Base-by-base conservation (phyloP, 202 grass and related monocot genomes). In the Carex sylvatica region DNA sequence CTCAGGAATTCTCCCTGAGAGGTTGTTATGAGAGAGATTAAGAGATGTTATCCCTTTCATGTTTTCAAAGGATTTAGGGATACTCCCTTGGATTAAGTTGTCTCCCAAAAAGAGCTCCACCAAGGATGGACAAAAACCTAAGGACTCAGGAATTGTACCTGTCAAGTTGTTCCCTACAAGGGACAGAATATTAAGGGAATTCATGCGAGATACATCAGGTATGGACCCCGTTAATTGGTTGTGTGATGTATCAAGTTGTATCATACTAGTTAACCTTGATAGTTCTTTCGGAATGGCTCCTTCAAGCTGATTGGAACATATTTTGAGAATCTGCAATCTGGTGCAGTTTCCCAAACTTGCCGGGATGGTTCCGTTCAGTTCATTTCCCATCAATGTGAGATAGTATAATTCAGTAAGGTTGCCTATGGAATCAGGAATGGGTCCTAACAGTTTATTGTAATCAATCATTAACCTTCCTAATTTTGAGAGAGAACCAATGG, bases 1-100 rank as follows among this genome's bases (percentile, higher is more conserved):
- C 3, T 28, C 30, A 4, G 88, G 88, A 61, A 93, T 88, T 8
- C 11, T 31, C 9, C 88, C 84, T 0, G 86, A 88, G 3, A 90
- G 86, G n/a, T 88, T 88, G 53, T 91, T 93, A 0, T 31, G 38
- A 59, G 86, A 82, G 35, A 90, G 46, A 68, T 86, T 74, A 12
- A 93, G 62, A 65, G 5, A 65, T 31, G 3, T 15, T 13, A 65
- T 6, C 4, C 1, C 23, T 31, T 26, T 3, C 18, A 13, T 14
- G 1, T 15, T 65, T 65, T 4, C 1, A 0, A 65, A 65, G 24
- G 9, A 5, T 30, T 65, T 12, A 65, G 62, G 62, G 23, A 65
- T 65, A 65, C 23, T 65, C 26, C 62, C 62, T 5, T 65, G 62
- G 24, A 65, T 30, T 4, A 31, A 7, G 26, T 65, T 65, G 23